A percentile compares a stretch with the other conserved stretches of the same genome.
Conservation (phyloP, 768 basidiomycete species). For the Kwoniella heveanensis region DNA sequence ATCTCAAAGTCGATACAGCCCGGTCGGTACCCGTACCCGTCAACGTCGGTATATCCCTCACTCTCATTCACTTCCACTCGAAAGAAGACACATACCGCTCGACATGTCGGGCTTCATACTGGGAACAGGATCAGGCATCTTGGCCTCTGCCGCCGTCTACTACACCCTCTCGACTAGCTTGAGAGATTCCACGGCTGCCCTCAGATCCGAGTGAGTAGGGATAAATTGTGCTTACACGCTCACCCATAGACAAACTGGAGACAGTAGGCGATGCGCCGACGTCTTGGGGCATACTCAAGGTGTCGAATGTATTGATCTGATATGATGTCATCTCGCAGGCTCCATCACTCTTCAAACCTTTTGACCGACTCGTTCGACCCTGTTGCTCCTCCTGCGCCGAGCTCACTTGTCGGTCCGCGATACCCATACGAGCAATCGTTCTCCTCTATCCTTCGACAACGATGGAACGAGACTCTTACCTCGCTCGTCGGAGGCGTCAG, state of each 20-base stretch:
- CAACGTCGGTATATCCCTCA: no score
- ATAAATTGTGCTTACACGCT: no score
- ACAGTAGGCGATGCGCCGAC: no score
- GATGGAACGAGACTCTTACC: conserved; percentile 41
- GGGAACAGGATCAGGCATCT: conserved; percentile 44
- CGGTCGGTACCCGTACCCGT: no score
- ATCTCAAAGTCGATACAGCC: no score
- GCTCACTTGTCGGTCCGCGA: conserved; percentile 38
- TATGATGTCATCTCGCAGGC: conserved; percentile 16
- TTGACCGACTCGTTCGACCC: conserved; percentile 43
- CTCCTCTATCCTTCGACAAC: conserved; percentile 28
- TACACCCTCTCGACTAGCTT: conserved; percentile 45
- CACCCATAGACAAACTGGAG: no score
- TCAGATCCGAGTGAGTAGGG: conserved; percentile 45
- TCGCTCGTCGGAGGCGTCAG: conserved; percentile 19
- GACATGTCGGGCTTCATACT: conserved; percentile 45
- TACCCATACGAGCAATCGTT: conserved; percentile 30
- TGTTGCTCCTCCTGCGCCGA: conserved; percentile 27
- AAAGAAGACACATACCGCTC: not conserved
- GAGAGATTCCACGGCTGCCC: conserved; percentile 23
- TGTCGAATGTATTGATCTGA: no score
- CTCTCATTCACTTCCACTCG: not conserved
- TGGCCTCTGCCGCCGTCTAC: conserved; percentile 45
- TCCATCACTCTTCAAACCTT: conserved; percentile 33
- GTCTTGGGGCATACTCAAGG: no score